phyloP scores from a whole-genome alignment of 345 rosid genomes.

The Passiflora organensis region DNA sequence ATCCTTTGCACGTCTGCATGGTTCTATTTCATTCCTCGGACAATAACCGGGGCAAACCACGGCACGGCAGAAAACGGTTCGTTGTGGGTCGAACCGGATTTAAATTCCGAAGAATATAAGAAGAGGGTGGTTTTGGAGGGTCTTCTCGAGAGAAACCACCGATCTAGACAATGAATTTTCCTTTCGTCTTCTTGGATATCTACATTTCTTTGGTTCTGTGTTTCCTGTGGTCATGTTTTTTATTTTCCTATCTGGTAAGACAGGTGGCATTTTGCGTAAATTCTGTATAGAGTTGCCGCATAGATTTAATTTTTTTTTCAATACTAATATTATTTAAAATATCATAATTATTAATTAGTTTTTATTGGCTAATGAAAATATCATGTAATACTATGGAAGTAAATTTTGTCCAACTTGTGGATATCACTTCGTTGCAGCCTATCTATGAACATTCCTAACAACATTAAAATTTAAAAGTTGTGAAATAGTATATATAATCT shows the following conservation, averaged over 20 bases:
- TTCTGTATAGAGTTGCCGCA: not conserved
- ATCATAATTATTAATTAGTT: too few relatives aligned
- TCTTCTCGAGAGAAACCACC: constrained; percentile 53
- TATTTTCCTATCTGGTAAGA: not conserved
- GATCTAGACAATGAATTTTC: constrained; percentile 9
- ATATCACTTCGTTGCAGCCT: too few relatives aligned
- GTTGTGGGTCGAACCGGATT: constrained; percentile 16
- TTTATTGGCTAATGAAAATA: too few relatives aligned
- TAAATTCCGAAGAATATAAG: constrained; percentile 45
- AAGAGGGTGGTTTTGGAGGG: constrained; percentile 71
- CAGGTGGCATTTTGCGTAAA: constrained; percentile 4
- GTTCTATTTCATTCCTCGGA: constrained; percentile 36
- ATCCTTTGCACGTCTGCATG: constrained; percentile 26
- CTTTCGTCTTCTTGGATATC: not conserved
- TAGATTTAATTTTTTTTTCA: not conserved
- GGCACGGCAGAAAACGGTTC: not conserved
- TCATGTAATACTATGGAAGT: too few relatives aligned
- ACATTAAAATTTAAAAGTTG: too few relatives aligned
- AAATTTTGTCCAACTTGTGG: too few relatives aligned
- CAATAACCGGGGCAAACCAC: constrained; percentile 9
- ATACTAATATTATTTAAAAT: too few relatives aligned
- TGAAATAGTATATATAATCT: too few relatives aligned
- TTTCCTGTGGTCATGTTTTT: not conserved
- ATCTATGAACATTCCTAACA: too few relatives aligned
- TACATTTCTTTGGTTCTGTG: not conserved